These are phyloP conservation scores for Xylariales sp. DNA, from an alignment of 2,329 filamentous ascomycete genomes.

Conservation along the genomic window DNA sequence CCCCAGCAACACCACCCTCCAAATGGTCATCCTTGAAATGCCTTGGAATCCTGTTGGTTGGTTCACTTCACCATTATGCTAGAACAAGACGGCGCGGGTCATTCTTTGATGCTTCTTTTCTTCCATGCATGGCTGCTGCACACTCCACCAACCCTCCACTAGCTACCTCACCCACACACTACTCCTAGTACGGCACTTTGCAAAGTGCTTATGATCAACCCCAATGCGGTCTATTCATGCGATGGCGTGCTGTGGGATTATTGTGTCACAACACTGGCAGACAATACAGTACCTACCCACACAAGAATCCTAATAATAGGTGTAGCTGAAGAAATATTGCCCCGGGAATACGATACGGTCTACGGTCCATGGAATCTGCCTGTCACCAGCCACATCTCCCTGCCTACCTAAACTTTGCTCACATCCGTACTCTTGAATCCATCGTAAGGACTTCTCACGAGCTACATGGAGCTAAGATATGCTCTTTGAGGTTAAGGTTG, in stretches of 20 bases:
- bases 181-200: no score
- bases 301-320: no score
- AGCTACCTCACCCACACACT: background rate
- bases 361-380: no score
- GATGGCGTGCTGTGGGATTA: background rate
- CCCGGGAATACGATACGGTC: no score
- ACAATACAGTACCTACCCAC: no score
- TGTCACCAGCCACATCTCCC: no score
- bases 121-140: slow-evolving; percentile 20
- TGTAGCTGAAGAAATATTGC: no score
- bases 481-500: no score
- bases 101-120: slow-evolving; percentile 36
- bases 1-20: background rate
- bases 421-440: no score
- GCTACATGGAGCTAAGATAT: no score
- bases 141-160: background rate
- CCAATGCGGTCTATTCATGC: slow-evolving; percentile 13
- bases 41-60: slow-evolving; percentile 1
- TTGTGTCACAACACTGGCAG: background rate
- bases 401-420: no score
- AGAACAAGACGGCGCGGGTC: slow-evolving; percentile 8
- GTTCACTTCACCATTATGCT: background rate
- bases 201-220: background rate
- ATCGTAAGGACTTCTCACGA: no score
- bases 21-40: background rate